Base-by-base conservation (phyloP, 139 green algal genomes). In the Auxenochlorella pyrenoidosa region DNA sequence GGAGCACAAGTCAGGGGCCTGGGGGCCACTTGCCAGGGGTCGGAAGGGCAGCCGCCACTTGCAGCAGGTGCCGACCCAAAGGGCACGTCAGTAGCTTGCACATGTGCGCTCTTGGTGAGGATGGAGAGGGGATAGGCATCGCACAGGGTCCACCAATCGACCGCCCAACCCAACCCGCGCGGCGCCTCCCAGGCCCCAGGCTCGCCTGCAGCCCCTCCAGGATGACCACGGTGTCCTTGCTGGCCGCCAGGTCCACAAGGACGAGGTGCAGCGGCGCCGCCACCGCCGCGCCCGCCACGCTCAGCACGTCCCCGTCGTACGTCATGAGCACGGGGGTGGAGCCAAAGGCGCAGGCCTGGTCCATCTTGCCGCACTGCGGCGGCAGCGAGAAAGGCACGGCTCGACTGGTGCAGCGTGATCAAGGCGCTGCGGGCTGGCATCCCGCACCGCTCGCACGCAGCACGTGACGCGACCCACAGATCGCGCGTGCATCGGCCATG, bases 191-290 rank as follows among this genome's bases (percentile, higher is more conserved):
- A n/a, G n/a, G n/a, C n/a, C 47, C 47, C 47, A 18, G 34, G 26
- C 63, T 89, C 77, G 81, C 73, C 88, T 96, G 94, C 86, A 97
- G 89, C 66, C 34, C 58, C 15, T 51, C 44, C 38, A 97, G 91
- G 47, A 97, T 97, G 34, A 71, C 86, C 30, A 94, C 92, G 2
- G 95, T 97, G 88, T 95, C 90, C 76, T 97, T 97, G 26, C 36
- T 41, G 0, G 90, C 93, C 2, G 78, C 32, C 41, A 93, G 78
- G 90, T 92, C 91, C 22, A 92, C 88, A 8, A 95, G 75, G 15
- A 94, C 88, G 0, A 93, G 79, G 89, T 91, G 88, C 68, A 94
- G 70, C 5, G 81, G 58, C 10, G 71, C 71, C 47, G 66, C 87
- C 58, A 93, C 54, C 28, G 24, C 26, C 26, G 84, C 51, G 0